These are phyloP conservation scores for Tubosaeta brunneosetosa DNA, from an alignment of 768 basidiomycete genomes.

Conservation along the genomic window DNA sequence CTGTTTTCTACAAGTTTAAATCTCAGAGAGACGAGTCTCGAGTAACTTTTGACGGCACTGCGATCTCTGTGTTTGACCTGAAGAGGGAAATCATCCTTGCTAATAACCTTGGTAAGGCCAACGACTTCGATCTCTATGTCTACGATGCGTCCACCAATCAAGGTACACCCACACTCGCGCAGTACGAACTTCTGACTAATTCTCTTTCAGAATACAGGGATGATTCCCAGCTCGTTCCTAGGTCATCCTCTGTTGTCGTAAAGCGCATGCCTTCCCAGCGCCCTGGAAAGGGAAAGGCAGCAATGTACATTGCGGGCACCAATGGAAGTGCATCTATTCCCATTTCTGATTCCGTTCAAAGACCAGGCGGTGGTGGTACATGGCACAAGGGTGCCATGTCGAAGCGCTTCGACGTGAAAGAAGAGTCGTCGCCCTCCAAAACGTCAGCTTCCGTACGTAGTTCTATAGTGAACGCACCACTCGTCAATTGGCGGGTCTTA, in stretches of 20 bases:
- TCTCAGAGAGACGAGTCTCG: conserved; percentile 92
- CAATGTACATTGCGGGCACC: conserved; percentile 63
- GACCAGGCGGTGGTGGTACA: conserved; percentile 35
- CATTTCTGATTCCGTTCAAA: conserved; percentile 44
- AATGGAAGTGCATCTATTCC: conserved; percentile 37
- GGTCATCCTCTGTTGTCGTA: conserved; percentile 91
- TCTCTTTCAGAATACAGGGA: conserved; percentile 73
- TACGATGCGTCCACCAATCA: conserved; percentile 83
- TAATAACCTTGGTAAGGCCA: conserved; percentile 93
- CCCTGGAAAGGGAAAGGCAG: conserved; percentile 78
- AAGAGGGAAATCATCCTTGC: conserved; percentile 97
- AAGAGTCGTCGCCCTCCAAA: conserved; percentile 42
- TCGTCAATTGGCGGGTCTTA: conserved; percentile 24
- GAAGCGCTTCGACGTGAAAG: conserved; percentile 85
- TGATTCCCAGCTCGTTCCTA: conserved; percentile 86
- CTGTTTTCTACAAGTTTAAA: conserved; percentile 97
- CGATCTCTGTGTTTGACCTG: conserved; percentile 97
- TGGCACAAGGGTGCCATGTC: conserved; percentile 80
- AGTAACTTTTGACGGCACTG: conserved; percentile 96
- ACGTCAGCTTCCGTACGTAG: conserved; percentile 28
- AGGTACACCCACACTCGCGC: conserved; percentile 48
- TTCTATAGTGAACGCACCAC: conserved; percentile 21
- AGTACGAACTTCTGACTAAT: background rate
- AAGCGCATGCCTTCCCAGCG: conserved; percentile 82
- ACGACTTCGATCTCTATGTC: conserved; percentile 92